These are phyloP conservation scores for Aurinia saxatilis DNA, from an alignment of 345 rosid genomes.

Conservation along the genomic window DNA sequence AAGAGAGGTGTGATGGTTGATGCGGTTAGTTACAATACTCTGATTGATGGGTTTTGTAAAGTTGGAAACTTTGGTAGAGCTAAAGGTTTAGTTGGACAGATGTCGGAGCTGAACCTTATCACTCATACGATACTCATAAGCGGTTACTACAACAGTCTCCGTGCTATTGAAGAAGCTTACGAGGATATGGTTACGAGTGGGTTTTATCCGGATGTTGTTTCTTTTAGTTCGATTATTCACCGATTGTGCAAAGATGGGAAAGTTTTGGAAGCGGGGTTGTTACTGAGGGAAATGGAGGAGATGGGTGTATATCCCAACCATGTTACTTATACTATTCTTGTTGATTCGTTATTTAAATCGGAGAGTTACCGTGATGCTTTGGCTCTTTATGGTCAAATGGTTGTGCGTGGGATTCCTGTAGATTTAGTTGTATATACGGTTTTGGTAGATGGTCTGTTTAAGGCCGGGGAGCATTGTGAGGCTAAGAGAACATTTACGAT, in stretches of 20 bases:
- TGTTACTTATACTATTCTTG: constrained; percentile 55
- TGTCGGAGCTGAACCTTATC: constrained; percentile 51
- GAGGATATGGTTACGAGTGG: constrained; percentile 51
- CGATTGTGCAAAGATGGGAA: constrained; percentile 66
- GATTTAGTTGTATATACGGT: constrained; percentile 70
- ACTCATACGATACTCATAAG: constrained; percentile 64
- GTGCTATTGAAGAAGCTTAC: constrained; percentile 62
- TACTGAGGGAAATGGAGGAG: constrained; percentile 60
- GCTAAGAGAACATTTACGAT: constrained; percentile 46
- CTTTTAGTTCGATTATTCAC: constrained; percentile 62
- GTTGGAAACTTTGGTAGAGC: constrained; percentile 58
- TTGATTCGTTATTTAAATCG: constrained; percentile 63
- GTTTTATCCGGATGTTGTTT: constrained; percentile 63
- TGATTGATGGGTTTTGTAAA: constrained; percentile 75
- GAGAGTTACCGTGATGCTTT: constrained; percentile 47
- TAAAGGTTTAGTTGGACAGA: constrained; percentile 45
- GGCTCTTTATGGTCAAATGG: constrained; percentile 66
- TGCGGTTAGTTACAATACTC: constrained; percentile 58
- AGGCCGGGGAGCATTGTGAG: constrained; percentile 50
- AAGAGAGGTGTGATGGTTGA: constrained; percentile 53
- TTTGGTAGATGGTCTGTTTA: constrained; percentile 73
- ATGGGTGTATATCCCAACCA: constrained; percentile 65
- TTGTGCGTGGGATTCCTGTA: constrained; percentile 62
- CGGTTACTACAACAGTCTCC: constrained; percentile 49
- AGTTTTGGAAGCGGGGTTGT: constrained; percentile 47